These are phyloP conservation scores for Acanthamoeba sp. DNA, from an alignment of 208 protist species.

Conservation along the genomic window DNA sequence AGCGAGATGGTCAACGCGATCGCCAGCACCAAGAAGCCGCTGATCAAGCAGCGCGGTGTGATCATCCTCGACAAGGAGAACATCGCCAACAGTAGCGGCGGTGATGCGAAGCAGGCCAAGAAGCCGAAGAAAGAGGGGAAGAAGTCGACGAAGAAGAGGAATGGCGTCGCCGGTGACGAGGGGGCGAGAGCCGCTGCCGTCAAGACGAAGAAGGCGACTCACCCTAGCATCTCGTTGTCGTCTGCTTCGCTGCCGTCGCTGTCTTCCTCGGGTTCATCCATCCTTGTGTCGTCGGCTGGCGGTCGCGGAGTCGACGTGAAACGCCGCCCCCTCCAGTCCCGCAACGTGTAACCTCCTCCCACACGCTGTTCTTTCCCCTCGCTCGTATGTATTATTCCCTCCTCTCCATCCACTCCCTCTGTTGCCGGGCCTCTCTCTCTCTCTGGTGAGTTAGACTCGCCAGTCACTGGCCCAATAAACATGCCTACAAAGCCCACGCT, in stretches of 20 bases:
- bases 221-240: too few relatives aligned
- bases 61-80: conserved; percentile 55
- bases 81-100: background rate
- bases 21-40: background rate
- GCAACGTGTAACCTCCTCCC: background rate
- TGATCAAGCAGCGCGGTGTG: conserved; percentile 23
- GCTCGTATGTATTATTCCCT: background rate
- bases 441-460: conserved; percentile 5
- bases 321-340: background rate
- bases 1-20: background rate
- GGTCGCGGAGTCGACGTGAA: background rate
- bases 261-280: background rate
- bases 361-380: background rate
- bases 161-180: too few relatives aligned
- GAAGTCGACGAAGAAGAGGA: background rate
- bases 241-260: too few relatives aligned
- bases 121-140: background rate
- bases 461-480: background rate
- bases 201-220: background rate
- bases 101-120: background rate
- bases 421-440: too few relatives aligned
- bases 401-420: too few relatives aligned
- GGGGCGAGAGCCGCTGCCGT: background rate
- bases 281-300: background rate
- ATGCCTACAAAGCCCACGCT: too few relatives aligned